Percentiles rank a stretch among this genome's conserved stretches.
Evolutionary conservation across 148 eudicot genomes (phyloP).

Genomic region (Camellia sinensis): DNA sequence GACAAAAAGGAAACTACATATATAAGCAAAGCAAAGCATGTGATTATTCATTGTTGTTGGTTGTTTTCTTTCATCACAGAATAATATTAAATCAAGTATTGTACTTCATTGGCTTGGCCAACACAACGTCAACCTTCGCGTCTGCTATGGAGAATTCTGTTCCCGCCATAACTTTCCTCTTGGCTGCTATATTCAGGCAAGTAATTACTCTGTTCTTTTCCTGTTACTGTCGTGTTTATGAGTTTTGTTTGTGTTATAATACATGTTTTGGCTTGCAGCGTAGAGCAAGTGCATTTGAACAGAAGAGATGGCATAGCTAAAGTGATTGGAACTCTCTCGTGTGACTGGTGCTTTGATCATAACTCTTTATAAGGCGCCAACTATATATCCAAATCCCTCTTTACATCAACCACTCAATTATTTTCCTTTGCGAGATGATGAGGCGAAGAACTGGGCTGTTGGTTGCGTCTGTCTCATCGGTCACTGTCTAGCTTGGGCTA

Average conservation of each 20-base stretch:
- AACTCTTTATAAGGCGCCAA: slow-evolving; percentile 46
- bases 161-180: slow-evolving; percentile 63
- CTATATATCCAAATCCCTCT: slow-evolving; percentile 44
- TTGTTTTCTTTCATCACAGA: no score
- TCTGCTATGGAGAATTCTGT: slow-evolving; percentile 64
- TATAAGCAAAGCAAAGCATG: no score
- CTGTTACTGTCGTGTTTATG: not conserved
- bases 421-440: slow-evolving; percentile 40
- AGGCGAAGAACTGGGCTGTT: slow-evolving; percentile 53
- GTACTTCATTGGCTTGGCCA: slow-evolving; percentile 60
- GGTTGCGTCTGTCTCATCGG: slow-evolving; percentile 57
- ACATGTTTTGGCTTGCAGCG: slow-evolving; percentile 28
- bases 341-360: slow-evolving; percentile 52
- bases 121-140: slow-evolving; percentile 61
- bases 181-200: slow-evolving; percentile 58
- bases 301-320: slow-evolving; percentile 52
- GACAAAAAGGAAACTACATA: no score
- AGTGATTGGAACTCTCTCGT: slow-evolving; percentile 41
- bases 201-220: not conserved
- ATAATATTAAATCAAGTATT: slow-evolving; percentile 41
- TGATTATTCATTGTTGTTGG: no score
- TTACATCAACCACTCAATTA: slow-evolving; percentile 24
- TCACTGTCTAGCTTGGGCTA: slow-evolving; percentile 60
- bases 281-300: slow-evolving; percentile 49
- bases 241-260: no score